Base-by-base conservation (phyloP, 2,329 filamentous ascomycete genomes). In the Calonectria ilicicola region DNA sequence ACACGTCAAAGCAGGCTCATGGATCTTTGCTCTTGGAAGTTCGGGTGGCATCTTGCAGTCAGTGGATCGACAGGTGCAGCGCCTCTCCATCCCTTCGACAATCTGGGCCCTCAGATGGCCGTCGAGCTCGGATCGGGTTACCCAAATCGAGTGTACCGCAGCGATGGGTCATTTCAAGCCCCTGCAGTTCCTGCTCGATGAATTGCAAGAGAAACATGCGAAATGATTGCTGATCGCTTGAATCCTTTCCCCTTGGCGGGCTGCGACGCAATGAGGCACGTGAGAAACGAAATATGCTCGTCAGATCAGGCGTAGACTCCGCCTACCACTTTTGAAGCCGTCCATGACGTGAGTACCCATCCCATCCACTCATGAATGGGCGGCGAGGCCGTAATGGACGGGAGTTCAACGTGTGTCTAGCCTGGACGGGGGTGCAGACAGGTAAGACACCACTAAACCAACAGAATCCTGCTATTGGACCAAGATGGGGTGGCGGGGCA, bases 381-480 rank as follows among this genome's bases (percentile, higher is more conserved):
- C 46, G 46, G 58, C 53, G 67, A 73, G 26, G 67, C 71, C 71
- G 67, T 73, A 70, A 70, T 67, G 60, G 70, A 70, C 67, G 56
- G 71, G 53, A 38, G 58, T 29, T 32, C 38, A 27, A 46, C 27
- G 27, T 63, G 58, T 51, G 60, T 58, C 38, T 63, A 14, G 21
- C 27, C 46, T 51, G 58, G 29, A 72, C 56, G 63, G 67, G 44
- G 64, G 46, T 64, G 21, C 46, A 65, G 21, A 21, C 32, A 51
- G 26, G 47, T 47, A 58, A 51, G 29, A 68, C 56, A 56, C 56
- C 40, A 47, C 53, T 26, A 32, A 42, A 35, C 49, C 58, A 12
- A 64, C 35, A 72, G 32, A 35, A 67, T 14, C 42, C 60, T 46
- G 40, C 44, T 12, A 46, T 69, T 63, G 38, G 64, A 38, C 56